Conservation (phyloP, 2,329 filamentous ascomycete species). For the Pyrenochaeta sp. region DNA sequence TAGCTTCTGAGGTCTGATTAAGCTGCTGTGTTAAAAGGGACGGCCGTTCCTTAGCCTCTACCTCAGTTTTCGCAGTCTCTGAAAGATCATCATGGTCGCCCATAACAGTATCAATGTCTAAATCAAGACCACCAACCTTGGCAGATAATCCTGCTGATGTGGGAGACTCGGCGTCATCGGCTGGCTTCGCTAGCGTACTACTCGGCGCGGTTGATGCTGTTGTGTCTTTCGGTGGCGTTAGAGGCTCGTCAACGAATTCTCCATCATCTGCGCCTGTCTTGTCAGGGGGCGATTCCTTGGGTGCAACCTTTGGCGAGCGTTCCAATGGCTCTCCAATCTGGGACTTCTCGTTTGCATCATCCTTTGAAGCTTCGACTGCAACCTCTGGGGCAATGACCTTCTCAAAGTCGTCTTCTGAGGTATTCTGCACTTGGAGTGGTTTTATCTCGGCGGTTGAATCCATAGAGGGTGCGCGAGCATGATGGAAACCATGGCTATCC, state of each 20-base stretch:
- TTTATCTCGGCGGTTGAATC: constrained; percentile 72
- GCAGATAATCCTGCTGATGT: constrained; percentile 64
- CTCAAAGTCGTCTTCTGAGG: constrained; percentile 91
- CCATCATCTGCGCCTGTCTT: constrained; percentile 59
- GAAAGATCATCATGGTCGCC: constrained; percentile 35
- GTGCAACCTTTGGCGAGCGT: constrained; percentile 55
- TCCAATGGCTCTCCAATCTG: constrained; percentile 48
- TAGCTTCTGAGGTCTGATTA: constrained; percentile 41
- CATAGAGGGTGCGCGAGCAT: constrained; percentile 56
- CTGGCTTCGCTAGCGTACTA: constrained; percentile 29
- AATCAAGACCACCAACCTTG: constrained; percentile 64
- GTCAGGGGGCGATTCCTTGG: constrained; percentile 32
- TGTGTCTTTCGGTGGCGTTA: constrained; percentile 63
- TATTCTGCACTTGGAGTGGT: constrained; percentile 79
- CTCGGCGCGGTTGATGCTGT: constrained; percentile 26
- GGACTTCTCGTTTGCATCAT: constrained; percentile 60
- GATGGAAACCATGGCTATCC: constrained; percentile 61
- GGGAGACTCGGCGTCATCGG: constrained; percentile 53
- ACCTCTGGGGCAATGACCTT: constrained; percentile 78
- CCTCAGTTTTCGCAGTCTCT: constrained; percentile 27
- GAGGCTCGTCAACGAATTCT: constrained; percentile 80
- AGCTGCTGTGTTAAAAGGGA: constrained; percentile 56
- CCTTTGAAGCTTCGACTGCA: constrained; percentile 70
- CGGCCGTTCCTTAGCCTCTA: constrained; percentile 42
- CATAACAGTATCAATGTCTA: constrained; percentile 67